These are phyloP conservation scores for Straminergon stramineum DNA, from an alignment of 225 moss, liverwort and hornwort species.

Conservation along the genomic window DNA sequence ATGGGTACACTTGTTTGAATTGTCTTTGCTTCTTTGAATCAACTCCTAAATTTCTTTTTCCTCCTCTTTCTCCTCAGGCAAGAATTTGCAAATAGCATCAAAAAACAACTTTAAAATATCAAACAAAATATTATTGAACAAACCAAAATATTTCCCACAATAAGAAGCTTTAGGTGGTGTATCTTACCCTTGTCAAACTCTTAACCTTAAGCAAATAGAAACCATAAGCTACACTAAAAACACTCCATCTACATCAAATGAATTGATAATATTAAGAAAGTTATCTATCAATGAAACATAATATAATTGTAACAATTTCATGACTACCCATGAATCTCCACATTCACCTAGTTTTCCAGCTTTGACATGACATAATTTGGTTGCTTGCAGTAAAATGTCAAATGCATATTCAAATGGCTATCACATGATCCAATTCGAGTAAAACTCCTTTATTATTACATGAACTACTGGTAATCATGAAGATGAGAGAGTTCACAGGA, in stretches of 20 bases:
- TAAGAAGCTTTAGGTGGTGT: neutral
- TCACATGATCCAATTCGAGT: neutral
- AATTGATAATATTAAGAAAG: neutral
- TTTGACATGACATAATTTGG: neutral
- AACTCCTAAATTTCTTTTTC: neutral
- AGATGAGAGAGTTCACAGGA: neutral
- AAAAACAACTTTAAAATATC: neutral
- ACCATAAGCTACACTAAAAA: neutral
- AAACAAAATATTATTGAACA: neutral
- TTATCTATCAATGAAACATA: neutral
- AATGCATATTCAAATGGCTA: neutral
- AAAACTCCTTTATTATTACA: neutral
- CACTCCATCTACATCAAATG: too few relatives aligned
- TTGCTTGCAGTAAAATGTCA: neutral
- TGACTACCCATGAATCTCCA: neutral
- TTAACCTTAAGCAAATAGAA: too few relatives aligned
- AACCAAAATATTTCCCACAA: neutral
- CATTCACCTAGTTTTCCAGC: neutral
- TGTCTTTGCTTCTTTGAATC: neutral
- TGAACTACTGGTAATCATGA: neutral
- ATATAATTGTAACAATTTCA: neutral
- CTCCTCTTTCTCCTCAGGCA: neutral
- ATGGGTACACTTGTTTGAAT: neutral
- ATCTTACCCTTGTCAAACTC: neutral
- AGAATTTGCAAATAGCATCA: neutral